phyloP scores from a whole-genome alignment of 1,284 basidiomycete species.

The Ceratobasidium sp. region DNA sequence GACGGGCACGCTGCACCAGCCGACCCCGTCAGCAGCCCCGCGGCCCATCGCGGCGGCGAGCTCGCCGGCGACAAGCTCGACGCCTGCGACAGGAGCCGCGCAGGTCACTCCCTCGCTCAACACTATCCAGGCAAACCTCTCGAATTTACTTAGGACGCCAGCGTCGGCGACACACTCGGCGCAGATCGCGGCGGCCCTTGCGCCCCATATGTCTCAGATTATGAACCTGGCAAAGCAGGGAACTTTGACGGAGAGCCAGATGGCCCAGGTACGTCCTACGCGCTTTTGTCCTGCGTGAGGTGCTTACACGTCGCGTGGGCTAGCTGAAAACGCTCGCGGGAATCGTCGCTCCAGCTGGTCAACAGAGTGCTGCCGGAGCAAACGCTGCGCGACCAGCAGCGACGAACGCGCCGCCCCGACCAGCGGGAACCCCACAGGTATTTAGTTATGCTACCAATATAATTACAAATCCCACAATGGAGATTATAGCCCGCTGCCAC shows the following conservation, averaged over 20 bases:
- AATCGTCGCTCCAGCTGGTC: slow-evolving; percentile 30
- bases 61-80: slow-evolving; percentile 6
- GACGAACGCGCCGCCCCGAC: slow-evolving; percentile 32
- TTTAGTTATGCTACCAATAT: not conserved
- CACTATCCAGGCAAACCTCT: slow-evolving; percentile 39
- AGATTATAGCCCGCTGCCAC: slow-evolving; percentile 4
- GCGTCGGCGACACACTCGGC: slow-evolving; percentile 40
- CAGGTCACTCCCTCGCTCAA: slow-evolving; percentile 19
- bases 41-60: slow-evolving; percentile 11
- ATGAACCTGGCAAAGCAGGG: slow-evolving; percentile 46
- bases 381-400: slow-evolving; percentile 19
- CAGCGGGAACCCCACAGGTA: slow-evolving; percentile 40
- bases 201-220: slow-evolving; percentile 46
- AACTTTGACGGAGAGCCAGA: slow-evolving; percentile 45
- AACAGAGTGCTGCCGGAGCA: slow-evolving; percentile 16
- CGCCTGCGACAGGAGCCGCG: slow-evolving; percentile 1
- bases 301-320: not conserved
- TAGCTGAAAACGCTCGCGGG: slow-evolving; percentile 41
- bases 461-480: not conserved
- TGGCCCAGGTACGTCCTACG: slow-evolving; percentile 43
- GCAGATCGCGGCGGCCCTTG: slow-evolving; percentile 40
- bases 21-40: slow-evolving; percentile 19
- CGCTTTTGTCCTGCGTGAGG: not conserved
- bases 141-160: slow-evolving; percentile 20
- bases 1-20: slow-evolving; percentile 30